Base-by-base conservation (phyloP, 768 basidiomycete species). In the Lentinula sp. region DNA sequence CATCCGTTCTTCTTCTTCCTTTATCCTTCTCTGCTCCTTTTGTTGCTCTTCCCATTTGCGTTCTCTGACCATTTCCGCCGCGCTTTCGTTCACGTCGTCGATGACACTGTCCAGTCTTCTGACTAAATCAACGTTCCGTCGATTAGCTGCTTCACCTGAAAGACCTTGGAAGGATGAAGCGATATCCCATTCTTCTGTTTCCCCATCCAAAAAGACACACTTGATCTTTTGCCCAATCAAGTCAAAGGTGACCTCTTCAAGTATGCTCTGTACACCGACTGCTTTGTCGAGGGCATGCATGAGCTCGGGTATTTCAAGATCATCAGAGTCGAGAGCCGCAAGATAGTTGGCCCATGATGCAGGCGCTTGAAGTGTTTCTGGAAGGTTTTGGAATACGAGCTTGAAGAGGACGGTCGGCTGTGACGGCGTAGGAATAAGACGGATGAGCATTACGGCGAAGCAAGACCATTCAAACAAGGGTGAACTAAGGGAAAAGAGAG, bases 231-330 rank as follows among this genome's bases (percentile, higher is more conserved):
- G 70, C 28, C 68, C 69, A 9, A 74, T 71, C 56, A 89, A 65
- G 67, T 91, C 84, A 71, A 89, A 85, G 7, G 76, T 73, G n/a
- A 91, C 80, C 66, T 87, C 79, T 48, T 79, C 75, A 34, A 86
- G 70, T 39, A 87, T 74, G 52, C 76, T 77, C 13, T 82, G 76
- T 31, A 88, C 70, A 49, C 84, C 84, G 5, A 80, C 82, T 21
- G 84, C 77, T 64, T 79, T 79, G 74, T 89, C 88, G 49, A 88
- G 74, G 35, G 81, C 78, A 68, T 87, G 85, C 8, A 86, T 70
- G 16, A 73, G 74, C 0, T 70, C 69, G 2, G 84, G 87, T 31
- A 78, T 67, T 23, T 84, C 80, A 43, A 88, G 78, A 31, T 81
- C 80, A 39, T 84, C 80, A 16, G 77, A 64, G 45, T 77, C 75